Conservation (phyloP, 176 grass and related monocot genomes). For the Aegilops speltoides region DNA sequence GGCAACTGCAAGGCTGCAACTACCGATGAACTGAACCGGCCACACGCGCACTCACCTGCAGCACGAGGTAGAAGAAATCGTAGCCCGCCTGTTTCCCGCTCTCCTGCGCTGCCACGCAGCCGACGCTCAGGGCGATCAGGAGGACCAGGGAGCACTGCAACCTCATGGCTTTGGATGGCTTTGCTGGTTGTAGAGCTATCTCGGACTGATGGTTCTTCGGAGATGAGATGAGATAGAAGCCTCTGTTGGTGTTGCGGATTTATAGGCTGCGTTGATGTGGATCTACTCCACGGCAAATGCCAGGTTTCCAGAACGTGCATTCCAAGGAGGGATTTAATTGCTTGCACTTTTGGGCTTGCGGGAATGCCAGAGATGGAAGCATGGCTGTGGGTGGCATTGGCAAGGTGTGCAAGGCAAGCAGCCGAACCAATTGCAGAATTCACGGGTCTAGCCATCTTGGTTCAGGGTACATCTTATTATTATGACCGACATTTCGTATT, state of each 20-base stretch:
- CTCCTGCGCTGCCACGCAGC: constrained; percentile 8
- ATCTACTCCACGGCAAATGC: constrained; percentile 4
- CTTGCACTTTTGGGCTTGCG: neutral
- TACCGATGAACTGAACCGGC: neutral
- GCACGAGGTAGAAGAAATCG: constrained; percentile 84
- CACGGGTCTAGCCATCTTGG: neutral
- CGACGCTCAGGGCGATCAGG: constrained; percentile 31
- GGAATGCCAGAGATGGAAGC: neutral
- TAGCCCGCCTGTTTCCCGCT: constrained; percentile 36
- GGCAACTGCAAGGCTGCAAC: neutral
- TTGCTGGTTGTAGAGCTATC: too few relatives aligned
- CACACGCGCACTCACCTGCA: constrained; percentile 31
- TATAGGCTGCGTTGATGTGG: constrained; percentile 30
- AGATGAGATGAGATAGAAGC: neutral
- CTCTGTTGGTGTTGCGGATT: constrained; percentile 7
- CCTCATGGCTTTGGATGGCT: constrained; percentile 28
- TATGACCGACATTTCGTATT: too few relatives aligned
- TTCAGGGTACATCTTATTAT: too few relatives aligned
- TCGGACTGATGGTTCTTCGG: neutral
- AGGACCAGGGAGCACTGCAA: constrained; percentile 3
- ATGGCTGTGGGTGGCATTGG: neutral
- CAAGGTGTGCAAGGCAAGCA: constrained; percentile 26
- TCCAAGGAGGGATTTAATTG: neutral
- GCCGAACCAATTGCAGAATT: constrained; percentile 1
- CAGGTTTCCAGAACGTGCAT: neutral